Percentiles rank a stretch among this genome's conserved stretches.
Conservation (phyloP, 257 asterid genomes). For the Gynochthodes officinalis region DNA sequence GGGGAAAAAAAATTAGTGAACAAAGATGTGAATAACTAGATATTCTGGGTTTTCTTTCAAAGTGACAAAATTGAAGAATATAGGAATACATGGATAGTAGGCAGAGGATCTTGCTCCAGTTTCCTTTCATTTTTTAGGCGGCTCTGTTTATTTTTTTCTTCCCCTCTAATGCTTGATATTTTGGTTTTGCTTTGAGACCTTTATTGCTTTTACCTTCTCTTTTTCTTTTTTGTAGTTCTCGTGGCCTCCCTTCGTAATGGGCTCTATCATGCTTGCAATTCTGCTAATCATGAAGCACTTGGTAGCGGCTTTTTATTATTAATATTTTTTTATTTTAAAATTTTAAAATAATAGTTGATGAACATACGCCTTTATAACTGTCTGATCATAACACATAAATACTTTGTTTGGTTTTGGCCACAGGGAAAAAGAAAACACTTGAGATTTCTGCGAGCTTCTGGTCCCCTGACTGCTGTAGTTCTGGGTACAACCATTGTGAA, state of each 20-base stretch:
- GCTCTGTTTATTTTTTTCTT: not conserved
- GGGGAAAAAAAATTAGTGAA: too few species aligned
- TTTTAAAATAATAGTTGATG: not conserved
- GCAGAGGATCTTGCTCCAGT: not conserved
- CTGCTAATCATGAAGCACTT: conserved; percentile 84
- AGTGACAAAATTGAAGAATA: not conserved
- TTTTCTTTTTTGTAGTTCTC: conserved; percentile 48
- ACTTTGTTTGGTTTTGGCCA: conserved; percentile 25
- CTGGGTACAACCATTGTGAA: conserved; percentile 74
- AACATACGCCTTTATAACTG: conserved; percentile 14
- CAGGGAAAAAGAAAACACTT: conserved; percentile 78
- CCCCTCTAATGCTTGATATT: not conserved
- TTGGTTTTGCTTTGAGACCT: not conserved
- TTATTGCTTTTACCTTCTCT: conserved; percentile 10
- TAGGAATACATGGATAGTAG: not conserved
- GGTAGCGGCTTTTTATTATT: conserved; percentile 39
- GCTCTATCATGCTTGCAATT: conserved; percentile 67
- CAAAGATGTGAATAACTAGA: not conserved
- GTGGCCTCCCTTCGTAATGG: conserved; percentile 96
- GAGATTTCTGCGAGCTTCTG: conserved; percentile 84
- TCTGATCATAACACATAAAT: conserved; percentile 17
- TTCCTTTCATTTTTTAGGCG: not conserved
- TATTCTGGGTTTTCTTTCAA: not conserved
- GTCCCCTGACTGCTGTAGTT: conserved; percentile 96
- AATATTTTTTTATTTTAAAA: conserved; percentile 4